Conservation (phyloP, 352 stramenopile genomes). For the Blastocystis sp. region DNA sequence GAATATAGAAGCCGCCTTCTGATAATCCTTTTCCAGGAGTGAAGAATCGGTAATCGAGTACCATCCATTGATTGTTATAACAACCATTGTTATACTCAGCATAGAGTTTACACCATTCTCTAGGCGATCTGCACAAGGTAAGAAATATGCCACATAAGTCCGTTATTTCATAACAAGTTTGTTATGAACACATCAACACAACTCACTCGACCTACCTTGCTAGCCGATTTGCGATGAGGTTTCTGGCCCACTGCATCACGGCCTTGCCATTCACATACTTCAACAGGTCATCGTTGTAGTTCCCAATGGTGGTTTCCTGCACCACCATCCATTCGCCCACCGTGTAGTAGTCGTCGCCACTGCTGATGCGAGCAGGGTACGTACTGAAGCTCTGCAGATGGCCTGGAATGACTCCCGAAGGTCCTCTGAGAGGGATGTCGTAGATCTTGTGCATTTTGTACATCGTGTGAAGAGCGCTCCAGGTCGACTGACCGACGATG, state of each 20-base stretch:
- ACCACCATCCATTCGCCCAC: slow-evolving; percentile 68
- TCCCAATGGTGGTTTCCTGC: slow-evolving; percentile 68
- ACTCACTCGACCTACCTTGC: neutral
- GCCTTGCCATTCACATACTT: slow-evolving; percentile 67
- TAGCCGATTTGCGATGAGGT: slow-evolving; percentile 53
- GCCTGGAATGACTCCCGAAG: slow-evolving; percentile 64
- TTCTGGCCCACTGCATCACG: slow-evolving; percentile 69
- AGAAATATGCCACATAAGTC: neutral
- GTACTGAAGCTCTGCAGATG: slow-evolving; percentile 68
- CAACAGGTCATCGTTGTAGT: slow-evolving; percentile 67
- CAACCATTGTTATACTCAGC: slow-evolving; percentile 72
- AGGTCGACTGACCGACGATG: slow-evolving; percentile 71
- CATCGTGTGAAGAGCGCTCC: slow-evolving; percentile 71
- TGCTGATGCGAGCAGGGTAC: slow-evolving; percentile 71
- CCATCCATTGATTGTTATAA: slow-evolving; percentile 76
- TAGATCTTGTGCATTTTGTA: slow-evolving; percentile 74
- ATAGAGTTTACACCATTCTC: slow-evolving; percentile 69
- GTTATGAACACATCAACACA: neutral
- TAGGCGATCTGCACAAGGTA: neutral
- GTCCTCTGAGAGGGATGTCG: slow-evolving; percentile 65
- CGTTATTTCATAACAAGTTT: neutral
- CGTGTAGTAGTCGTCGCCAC: slow-evolving; percentile 73
- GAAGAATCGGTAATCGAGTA: slow-evolving; percentile 71
- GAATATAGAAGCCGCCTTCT: slow-evolving; percentile 67
- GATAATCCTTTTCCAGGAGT: slow-evolving; percentile 67